A percentile compares a stretch with the other conserved stretches of the same genome.
Conservation (phyloP, 2,329 filamentous ascomycete species). For the Aspergillus japonicus region DNA sequence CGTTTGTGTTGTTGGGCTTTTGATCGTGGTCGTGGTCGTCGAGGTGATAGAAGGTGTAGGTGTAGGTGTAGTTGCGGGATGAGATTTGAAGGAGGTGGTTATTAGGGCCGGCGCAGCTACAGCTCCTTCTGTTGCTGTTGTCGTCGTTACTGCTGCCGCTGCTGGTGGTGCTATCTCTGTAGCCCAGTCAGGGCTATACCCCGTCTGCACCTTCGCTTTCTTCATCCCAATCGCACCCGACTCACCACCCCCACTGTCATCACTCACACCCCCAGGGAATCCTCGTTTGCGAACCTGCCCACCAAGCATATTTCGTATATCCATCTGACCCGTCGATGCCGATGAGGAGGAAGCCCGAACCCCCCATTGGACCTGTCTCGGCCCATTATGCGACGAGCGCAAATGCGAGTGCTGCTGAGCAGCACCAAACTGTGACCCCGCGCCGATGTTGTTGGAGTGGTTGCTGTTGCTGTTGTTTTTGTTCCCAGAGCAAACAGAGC, state of each 20-base stretch:
- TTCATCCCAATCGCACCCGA: neutral
- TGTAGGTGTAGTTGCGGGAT: neutral
- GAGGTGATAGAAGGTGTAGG: neutral
- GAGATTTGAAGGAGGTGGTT: neutral
- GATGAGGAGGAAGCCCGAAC: neutral
- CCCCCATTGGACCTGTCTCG: neutral
- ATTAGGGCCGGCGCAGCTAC: neutral
- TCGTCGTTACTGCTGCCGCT: neutral
- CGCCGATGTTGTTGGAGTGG: neutral
- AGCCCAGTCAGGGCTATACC: neutral
- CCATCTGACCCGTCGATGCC: slow-evolving; percentile 25
- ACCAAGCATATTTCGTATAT: slow-evolving; percentile 41
- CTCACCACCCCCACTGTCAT: slow-evolving; percentile 10
- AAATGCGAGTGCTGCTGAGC: neutral
- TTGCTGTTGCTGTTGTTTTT: neutral
- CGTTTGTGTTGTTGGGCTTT: neutral
- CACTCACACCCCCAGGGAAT: slow-evolving; percentile 2
- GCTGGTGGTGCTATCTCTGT: neutral
- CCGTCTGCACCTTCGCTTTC: slow-evolving; percentile 4
- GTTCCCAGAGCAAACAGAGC: neutral
- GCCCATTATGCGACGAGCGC: neutral
- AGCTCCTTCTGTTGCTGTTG: slow-evolving; percentile 10
- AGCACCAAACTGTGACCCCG: too few species aligned
- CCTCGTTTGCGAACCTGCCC: neutral
- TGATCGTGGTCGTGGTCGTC: neutral